These are phyloP conservation scores for Perkinsus olseni DNA, from an alignment of 169 alveolate species.

Conservation along the genomic window DNA sequence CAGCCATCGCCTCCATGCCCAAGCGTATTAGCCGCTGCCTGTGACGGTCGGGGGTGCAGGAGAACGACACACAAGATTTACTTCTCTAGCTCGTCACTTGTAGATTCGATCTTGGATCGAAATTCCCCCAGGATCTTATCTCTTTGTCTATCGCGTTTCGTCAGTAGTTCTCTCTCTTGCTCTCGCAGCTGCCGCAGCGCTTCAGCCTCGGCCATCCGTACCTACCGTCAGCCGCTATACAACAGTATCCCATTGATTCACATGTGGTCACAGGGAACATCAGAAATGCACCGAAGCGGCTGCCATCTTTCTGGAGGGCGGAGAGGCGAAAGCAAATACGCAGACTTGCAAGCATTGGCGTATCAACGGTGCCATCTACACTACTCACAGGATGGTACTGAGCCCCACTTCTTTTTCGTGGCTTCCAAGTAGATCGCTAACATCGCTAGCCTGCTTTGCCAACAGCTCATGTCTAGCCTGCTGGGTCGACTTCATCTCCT, in stretches of 20 bases:
- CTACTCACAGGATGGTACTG: no score
- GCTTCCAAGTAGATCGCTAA: background rate
- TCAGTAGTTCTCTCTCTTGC: background rate
- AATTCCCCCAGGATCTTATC: background rate
- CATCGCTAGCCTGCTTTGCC: background rate
- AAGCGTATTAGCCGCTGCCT: background rate
- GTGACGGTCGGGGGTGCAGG: background rate
- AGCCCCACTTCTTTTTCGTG: background rate
- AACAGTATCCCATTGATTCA: background rate
- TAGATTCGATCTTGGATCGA: background rate
- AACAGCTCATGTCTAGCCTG: background rate
- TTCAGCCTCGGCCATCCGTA: background rate
- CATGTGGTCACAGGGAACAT: no score
- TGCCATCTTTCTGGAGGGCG: no score
- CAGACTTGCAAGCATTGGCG: no score
- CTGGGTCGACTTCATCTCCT: background rate
- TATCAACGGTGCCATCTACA: background rate
- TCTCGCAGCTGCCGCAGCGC: background rate
- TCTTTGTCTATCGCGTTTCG: background rate
- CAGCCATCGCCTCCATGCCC: background rate
- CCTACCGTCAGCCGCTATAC: no score
- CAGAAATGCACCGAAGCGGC: no score
- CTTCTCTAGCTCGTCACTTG: background rate
- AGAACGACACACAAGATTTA: background rate
- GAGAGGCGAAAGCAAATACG: no score